Percentiles rank a stretch among this genome's conserved stretches.
Conservation (phyloP, 164 flowering plant genomes). For the Echeveria elegans region DNA sequence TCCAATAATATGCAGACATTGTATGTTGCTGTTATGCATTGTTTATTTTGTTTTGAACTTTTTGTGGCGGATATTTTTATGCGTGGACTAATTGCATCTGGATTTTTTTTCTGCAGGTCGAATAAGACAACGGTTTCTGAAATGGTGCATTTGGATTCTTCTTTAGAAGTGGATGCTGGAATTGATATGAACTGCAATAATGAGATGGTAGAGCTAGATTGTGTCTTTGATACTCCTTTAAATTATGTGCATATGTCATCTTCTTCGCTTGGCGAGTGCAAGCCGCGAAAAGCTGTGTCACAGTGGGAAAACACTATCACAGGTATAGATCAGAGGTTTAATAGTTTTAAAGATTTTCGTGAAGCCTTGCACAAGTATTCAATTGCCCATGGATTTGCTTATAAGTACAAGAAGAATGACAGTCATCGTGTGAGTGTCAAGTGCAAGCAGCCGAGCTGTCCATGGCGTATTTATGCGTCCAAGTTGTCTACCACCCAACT, state of each 20-base stretch:
- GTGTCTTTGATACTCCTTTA: neutral
- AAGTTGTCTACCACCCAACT: neutral
- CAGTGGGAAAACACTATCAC: slow-evolving; percentile 14
- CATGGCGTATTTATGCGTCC: slow-evolving; percentile 20
- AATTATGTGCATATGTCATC: neutral
- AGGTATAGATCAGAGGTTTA: slow-evolving; percentile 9
- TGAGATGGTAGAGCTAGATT: neutral
- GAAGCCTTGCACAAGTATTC: slow-evolving; percentile 9
- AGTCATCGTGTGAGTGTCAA: slow-evolving; percentile 9
- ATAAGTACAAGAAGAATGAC: no score
- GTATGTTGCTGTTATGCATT: slow-evolving; percentile 38
- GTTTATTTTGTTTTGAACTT: neutral
- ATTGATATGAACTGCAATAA: neutral
- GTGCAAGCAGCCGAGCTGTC: slow-evolving; percentile 17
- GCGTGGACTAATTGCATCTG: neutral
- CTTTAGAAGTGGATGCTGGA: neutral
- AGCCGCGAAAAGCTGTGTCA: slow-evolving; percentile 1
- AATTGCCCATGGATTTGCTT: slow-evolving; percentile 13
- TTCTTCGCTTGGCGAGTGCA: neutral
- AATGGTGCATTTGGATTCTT: neutral
- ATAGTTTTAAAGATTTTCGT: no score
- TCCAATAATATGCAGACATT: slow-evolving; percentile 42
- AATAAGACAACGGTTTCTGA: slow-evolving; percentile 53
- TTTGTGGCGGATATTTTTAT: neutral
- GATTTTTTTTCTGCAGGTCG: slow-evolving; percentile 29